A percentile compares a stretch with the other conserved stretches of the same genome.
phyloP scores from a whole-genome alignment of 345 rosid species.

The Hypericum androsaemum region DNA sequence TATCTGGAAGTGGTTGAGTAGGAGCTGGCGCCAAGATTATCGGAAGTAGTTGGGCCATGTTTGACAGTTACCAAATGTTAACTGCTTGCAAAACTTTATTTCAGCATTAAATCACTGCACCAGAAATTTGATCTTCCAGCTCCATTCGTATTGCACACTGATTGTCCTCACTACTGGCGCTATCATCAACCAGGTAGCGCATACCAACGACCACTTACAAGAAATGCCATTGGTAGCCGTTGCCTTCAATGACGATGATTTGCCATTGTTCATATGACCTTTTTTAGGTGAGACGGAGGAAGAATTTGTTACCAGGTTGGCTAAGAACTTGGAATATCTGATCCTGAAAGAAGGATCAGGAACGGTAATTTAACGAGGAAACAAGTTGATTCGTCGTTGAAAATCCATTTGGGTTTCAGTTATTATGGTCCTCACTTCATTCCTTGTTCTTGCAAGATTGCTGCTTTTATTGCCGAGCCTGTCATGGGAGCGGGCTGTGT shows the following conservation, averaged over 20 bases:
- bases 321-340: constrained; percentile 75
- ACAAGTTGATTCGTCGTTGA: neutral
- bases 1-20: too few species aligned
- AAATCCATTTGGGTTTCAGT: constrained; percentile 6
- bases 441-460: constrained; percentile 45
- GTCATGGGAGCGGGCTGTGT: constrained; percentile 99
- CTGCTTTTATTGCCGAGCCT: constrained; percentile 94
- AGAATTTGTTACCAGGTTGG: constrained; percentile 84
- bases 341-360: constrained; percentile 95
- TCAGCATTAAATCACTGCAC: constrained; percentile 80
- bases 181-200: constrained; percentile 76
- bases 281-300: constrained; percentile 81
- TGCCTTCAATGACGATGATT: too few species aligned
- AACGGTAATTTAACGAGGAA: constrained; percentile 40
- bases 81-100: constrained; percentile 8
- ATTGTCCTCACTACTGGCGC: constrained; percentile 99
- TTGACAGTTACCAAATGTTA: neutral
- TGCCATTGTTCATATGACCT: too few species aligned
- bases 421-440: constrained; percentile 11
- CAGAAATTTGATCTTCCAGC: constrained; percentile 94
- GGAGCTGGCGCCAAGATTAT: too few species aligned
- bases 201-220: too few species aligned
- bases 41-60: too few species aligned
- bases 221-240: too few species aligned
- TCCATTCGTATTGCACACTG: constrained; percentile 83